Percentiles rank a stretch among this genome's conserved stretches.
phyloP scores from a whole-genome alignment of 257 asterid species.

The Cinchona pubescens region DNA sequence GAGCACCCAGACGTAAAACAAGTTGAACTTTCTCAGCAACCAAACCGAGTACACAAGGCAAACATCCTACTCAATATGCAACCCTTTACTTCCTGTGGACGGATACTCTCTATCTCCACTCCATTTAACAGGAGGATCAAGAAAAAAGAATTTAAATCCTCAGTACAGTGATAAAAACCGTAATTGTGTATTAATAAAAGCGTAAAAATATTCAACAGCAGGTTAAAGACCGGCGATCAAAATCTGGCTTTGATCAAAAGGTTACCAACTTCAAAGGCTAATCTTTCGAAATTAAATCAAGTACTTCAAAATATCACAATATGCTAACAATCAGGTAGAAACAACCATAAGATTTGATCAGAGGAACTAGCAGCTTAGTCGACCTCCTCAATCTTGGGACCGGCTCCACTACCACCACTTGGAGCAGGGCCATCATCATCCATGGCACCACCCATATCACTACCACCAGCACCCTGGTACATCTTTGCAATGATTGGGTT shows the following conservation, averaged over 20 bases:
- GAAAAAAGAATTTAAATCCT: background rate
- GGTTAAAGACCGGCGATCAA: background rate
- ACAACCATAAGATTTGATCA: background rate
- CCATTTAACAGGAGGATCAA: background rate
- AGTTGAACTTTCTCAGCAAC: background rate
- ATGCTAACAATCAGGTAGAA: background rate
- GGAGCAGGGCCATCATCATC: conserved; percentile 57
- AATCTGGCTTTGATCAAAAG: conserved; percentile 3
- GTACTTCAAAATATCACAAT: background rate
- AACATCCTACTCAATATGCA: background rate
- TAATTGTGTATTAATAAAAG: background rate
- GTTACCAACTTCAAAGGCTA: background rate
- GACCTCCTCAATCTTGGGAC: conserved; percentile 86
- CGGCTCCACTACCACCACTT: conserved; percentile 47
- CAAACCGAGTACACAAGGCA: background rate
- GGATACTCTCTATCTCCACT: background rate
- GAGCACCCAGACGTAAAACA: background rate
- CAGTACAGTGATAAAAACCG: background rate
- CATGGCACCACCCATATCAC: conserved; percentile 42
- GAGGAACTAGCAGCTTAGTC: conserved; percentile 43
- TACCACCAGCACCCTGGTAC: conserved; percentile 84
- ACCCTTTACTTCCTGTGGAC: background rate
- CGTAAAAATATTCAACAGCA: background rate
- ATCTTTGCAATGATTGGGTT: conserved; percentile 80
- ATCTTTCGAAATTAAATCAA: background rate